These are phyloP conservation scores for Sarcocystis neurona DNA, from an alignment of 169 alveolate genomes.

Conservation along the genomic window DNA sequence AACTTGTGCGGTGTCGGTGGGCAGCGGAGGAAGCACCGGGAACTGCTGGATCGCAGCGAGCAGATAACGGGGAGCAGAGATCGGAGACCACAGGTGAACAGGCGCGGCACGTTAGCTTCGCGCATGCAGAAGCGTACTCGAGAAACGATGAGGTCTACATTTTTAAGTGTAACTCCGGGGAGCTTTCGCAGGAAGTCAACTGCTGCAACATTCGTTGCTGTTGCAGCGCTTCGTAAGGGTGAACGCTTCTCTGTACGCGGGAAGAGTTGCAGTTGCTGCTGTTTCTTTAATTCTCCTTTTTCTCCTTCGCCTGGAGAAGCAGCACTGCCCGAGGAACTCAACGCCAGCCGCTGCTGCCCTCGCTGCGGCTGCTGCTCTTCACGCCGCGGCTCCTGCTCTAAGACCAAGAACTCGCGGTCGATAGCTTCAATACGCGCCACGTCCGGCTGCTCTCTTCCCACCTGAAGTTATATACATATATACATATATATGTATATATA, in stretches of 20 bases:
- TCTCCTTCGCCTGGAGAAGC: not conserved
- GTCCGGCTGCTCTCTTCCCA: constrained; percentile 50
- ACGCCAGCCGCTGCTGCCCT: not conserved
- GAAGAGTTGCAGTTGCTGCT: not conserved
- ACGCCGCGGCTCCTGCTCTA: not conserved
- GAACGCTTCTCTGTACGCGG: not conserved
- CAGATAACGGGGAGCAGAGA: not conserved
- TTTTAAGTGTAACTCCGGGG: constrained; percentile 35
- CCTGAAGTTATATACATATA: constrained; percentile 1
- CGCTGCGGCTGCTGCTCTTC: not conserved
- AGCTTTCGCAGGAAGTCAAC: constrained; percentile 36
- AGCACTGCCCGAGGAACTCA: not conserved
- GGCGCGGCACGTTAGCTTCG: too few relatives aligned
- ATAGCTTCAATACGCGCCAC: constrained; percentile 23
- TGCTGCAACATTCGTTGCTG: constrained; percentile 38
- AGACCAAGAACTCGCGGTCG: constrained; percentile 4
- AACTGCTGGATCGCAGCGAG: not conserved
- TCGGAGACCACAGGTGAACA: too few relatives aligned
- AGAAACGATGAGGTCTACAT: constrained; percentile 22
- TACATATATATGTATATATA: too few relatives aligned
- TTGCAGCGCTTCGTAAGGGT: constrained; percentile 1
- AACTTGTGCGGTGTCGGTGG: not conserved
- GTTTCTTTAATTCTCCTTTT: not conserved
- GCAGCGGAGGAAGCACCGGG: not conserved
- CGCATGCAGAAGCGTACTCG: constrained; percentile 19